Base-by-base conservation (phyloP, 768 basidiomycete species). In the Russula compacta region DNA sequence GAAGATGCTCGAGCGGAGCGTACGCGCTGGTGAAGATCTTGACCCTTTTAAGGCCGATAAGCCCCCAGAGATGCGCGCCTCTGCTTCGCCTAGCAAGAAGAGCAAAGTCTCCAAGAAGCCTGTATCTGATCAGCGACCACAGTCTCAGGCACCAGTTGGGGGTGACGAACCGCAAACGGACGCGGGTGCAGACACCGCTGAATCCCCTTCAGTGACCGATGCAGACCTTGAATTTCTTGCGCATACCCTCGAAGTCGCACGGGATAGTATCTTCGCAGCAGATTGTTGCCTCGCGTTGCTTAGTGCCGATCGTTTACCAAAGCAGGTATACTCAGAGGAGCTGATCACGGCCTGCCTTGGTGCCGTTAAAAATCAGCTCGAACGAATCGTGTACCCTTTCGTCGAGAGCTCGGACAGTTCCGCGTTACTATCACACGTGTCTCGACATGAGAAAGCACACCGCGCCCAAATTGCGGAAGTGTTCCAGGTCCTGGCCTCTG, bases 261-360 rank as follows among this genome's bases (percentile, higher is more conserved):
- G 81, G 42, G 86, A 92, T 67, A 87, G 87, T 53, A 81, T 92
- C 9, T 67, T 88, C 32, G 92, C 94, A 4, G 90, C 90, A 0
- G 91, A 94, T 69, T 92, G 89, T 65, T 86, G 83, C 62, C 78
- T 95, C 64, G 82, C 86, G 0, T 71, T 97, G 6, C 78, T 98
- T 33, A 82, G 83, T 2, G 85, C 86, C 36, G 90, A 92, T 64
- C 79, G 87, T 24, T 75, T 95, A 58, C 82, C 90, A 2, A 95
- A 95, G 71, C 90, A 94, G 81, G 94, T 92, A 9, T 95, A 95
- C 71, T 97, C 95, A 0, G 93, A 98, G 71, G 97, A 99, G 70
- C 78, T 94, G 11, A 91, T 99, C 63, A 85, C 85, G 0, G 76
- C 81, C 0, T 92, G 93, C 73, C 77, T 98, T 17, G 77, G 74